Base-by-base conservation (phyloP, 1,139 yeast genomes). In the Suhomyces maxii region DNA sequence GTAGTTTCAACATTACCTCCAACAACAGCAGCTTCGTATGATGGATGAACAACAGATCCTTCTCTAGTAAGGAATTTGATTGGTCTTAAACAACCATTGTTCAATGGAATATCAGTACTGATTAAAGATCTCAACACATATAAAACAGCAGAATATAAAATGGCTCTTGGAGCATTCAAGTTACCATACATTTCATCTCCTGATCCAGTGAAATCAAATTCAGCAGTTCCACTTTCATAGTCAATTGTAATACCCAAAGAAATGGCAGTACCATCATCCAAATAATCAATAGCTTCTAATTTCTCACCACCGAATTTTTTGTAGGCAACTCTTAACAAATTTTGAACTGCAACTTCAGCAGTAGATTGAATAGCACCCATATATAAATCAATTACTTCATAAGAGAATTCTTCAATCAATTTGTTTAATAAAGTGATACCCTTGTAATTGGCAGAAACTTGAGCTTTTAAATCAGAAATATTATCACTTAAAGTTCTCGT, bases 1-100 rank as follows among this genome's bases (percentile, higher is more conserved):
- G 93, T 83, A 0, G 96, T 88, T 63, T 86, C 86, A n/a, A 87
- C 95, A 61, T 88, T 89, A 7, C 95, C 95, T 28, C 95, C 96
- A 8, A 87, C 95, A 4, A 86, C 90, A 1, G 96, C 96, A 13
- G 93, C 93, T 40, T 85, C 89, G 36, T 73, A 76, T 2, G 84
- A 76, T 3, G 96, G 96, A 39, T 83, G 74, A 26, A 89, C 75
- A 7, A 89, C 74, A 1, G 89, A 80, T 0, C 86, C 86, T 42
- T 79, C 79, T 34, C 95, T 86, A 26, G 89, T 84, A 18, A 66
- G 66, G 46, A 89, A 77, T 6, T 79, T 68, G 42, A 88, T 79
- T 1, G 96, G 96, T 45, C 76, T 72, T 53, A 89, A 73, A 60
- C 95, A 88, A 7, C 96, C 96, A 58, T 88, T 90, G 58, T 89